Evolutionary conservation across 2,329 filamentous ascomycete species (phyloP).

Genomic region (Graphiopsis chlorocephala): DNA sequence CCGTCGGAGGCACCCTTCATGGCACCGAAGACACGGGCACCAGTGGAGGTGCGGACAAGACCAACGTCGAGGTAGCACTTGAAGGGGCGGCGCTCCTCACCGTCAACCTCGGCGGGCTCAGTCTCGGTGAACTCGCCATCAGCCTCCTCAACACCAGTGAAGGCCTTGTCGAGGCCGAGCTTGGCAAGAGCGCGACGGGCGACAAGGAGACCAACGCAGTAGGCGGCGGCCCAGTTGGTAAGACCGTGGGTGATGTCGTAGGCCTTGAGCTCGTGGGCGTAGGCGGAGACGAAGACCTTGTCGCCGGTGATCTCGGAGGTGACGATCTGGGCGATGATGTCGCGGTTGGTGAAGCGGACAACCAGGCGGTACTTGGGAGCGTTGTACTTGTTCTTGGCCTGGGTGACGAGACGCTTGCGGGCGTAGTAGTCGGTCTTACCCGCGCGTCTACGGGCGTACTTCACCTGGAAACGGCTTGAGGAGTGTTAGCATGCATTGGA

Average conservation of each 20-base stretch:
- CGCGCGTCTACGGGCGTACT: conserved; percentile 94
- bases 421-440: conserved; percentile 99
- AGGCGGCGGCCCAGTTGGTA: conserved; percentile 99
- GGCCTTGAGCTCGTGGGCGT: conserved; percentile 94
- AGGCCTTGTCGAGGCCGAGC: conserved; percentile 90
- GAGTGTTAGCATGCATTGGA: conserved; percentile 17
- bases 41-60: conserved; percentile 94
- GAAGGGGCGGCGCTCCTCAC: conserved; percentile 90
- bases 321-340: conserved; percentile 98
- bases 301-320: conserved; percentile 94
- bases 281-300: conserved; percentile 91
- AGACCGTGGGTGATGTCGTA: conserved; percentile 98
- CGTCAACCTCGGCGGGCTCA: conserved; percentile 87
- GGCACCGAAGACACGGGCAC: conserved; percentile 97
- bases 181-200: conserved; percentile 96
- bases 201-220: conserved; percentile 93
- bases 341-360: conserved; percentile 78
- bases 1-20: conserved; percentile 99
- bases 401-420: conserved; percentile 98
- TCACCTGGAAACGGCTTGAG: conserved; percentile 93
- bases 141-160: conserved; percentile 93
- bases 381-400: conserved; percentile 99
- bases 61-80: conserved; percentile 98
- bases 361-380: conserved; percentile 99
- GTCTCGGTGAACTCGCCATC: conserved; percentile 95